A percentile compares a stretch with the other conserved stretches of the same genome.
Evolutionary conservation across 2,329 filamentous ascomycete genomes (phyloP).

Genomic region (Massarina eburnea): DNA sequence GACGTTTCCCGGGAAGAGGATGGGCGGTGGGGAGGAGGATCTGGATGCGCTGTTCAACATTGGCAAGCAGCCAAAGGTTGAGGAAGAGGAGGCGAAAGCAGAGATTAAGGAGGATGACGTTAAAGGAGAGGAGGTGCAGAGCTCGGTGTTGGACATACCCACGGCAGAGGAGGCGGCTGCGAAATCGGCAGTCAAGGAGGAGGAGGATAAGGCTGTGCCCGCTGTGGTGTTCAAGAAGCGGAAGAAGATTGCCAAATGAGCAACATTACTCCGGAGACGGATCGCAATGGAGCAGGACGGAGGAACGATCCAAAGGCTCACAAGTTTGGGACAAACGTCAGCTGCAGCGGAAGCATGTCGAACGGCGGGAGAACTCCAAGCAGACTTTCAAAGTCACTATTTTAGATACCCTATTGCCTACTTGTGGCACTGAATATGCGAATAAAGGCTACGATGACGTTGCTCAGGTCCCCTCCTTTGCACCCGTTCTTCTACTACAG

Average conservation of each 20-base stretch:
- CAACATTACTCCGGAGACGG: too few species aligned
- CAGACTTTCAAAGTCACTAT: too few species aligned
- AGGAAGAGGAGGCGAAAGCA: conserved; percentile 33
- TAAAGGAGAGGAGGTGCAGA: conserved; percentile 48
- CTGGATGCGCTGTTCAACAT: conserved; percentile 60
- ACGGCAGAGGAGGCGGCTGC: conserved; percentile 26
- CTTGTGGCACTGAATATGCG: background rate
- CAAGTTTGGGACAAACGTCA: too few species aligned
- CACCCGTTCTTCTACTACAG: background rate
- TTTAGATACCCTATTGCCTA: background rate
- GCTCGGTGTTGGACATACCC: conserved; percentile 14
- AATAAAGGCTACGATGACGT: background rate
- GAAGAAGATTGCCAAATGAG: conserved; percentile 62
- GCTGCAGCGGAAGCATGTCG: too few species aligned
- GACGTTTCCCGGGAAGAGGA: conserved; percentile 45
- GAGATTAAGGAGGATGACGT: conserved; percentile 48
- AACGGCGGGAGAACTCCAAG: too few species aligned
- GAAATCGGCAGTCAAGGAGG: conserved; percentile 19
- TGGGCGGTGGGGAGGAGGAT: conserved; percentile 61
- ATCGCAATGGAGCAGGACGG: too few species aligned
- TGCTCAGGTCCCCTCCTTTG: background rate
- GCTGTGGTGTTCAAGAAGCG: conserved; percentile 78
- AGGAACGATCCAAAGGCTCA: too few species aligned
- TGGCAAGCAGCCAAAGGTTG: conserved; percentile 23
- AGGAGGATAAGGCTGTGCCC: conserved; percentile 17